A percentile compares a stretch with the other conserved stretches of the same genome.
Conservation (phyloP, 2,329 filamentous ascomycete genomes). For the Thielaviopsis musarum region DNA sequence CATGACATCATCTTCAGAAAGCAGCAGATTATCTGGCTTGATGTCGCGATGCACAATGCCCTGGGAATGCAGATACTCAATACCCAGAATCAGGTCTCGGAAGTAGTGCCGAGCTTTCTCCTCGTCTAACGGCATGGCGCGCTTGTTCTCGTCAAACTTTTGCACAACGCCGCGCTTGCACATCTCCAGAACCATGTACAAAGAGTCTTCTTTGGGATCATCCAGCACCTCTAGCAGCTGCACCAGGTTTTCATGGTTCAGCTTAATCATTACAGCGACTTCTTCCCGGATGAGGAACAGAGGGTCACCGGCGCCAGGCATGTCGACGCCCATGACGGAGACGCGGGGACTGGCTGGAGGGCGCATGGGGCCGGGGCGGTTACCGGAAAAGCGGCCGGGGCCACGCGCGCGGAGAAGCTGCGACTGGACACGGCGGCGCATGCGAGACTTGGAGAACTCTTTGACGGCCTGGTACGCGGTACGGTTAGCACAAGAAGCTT, state of each 20-base stretch:
- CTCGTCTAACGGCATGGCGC: slow-evolving; percentile 63
- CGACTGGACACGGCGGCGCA: slow-evolving; percentile 81
- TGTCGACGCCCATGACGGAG: slow-evolving; percentile 4
- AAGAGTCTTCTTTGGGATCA: slow-evolving; percentile 83
- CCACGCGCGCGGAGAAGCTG: slow-evolving; percentile 51
- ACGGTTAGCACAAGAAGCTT: slow-evolving; percentile 12
- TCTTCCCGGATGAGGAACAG: slow-evolving; percentile 85
- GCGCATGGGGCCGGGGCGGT: slow-evolving; percentile 12
- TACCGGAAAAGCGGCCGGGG: slow-evolving; percentile 24
- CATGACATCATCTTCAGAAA: slow-evolving; percentile 81
- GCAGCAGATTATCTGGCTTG: slow-evolving; percentile 88
- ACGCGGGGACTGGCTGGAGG: slow-evolving; percentile 6
- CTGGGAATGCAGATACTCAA: slow-evolving; percentile 92
- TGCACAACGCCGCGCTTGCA: slow-evolving; percentile 96
- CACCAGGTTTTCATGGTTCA: slow-evolving; percentile 89
- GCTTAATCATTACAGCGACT: slow-evolving; percentile 98
- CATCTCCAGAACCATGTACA: slow-evolving; percentile 99
- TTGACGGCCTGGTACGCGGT: slow-evolving; percentile 58
- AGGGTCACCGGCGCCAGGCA: slow-evolving; percentile 44
- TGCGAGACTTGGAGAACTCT: slow-evolving; percentile 84
- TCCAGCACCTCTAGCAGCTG: slow-evolving; percentile 86
- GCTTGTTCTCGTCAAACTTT: slow-evolving; percentile 79
- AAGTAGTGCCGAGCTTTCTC: slow-evolving; percentile 85
- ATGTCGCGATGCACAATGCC: slow-evolving; percentile 93
- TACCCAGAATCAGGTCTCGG: slow-evolving; percentile 80